Evolutionary conservation across 2,329 filamentous ascomycete species (phyloP), one percentile per base, ranked within the genome.

Genomic region (Ascochyta viciae-villosae): DNA sequence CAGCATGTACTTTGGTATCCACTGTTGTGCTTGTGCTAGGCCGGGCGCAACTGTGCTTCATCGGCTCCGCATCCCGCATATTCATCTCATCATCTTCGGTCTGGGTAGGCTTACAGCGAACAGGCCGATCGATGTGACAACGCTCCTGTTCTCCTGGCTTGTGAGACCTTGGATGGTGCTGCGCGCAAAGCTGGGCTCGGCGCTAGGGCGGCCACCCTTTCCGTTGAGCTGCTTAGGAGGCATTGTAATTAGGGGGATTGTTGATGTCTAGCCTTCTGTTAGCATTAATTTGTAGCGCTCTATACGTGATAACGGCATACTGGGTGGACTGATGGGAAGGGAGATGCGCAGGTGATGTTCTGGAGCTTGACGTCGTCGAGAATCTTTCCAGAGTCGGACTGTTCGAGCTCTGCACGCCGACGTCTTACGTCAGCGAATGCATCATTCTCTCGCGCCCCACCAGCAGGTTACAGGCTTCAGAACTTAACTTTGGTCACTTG

Each of bases 121-220:
- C 58, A 83, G 68, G 19, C 77, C 77, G 44, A 83, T 71, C 8
- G 78, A 75, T 31, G 77, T 79, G 15, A 84, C 76, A 23, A 83
- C 75, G 49, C 71, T 77, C 60, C 80, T 72, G 69, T 84, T 84
- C 61, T 83, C 81, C 39, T 75, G 67, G 61, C 72, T 77, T 45
- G 78, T 80, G 44, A 83, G 62, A 35, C 72, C 74, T 53, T 75
- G 69, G 58, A 79, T 68, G 43, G 76, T 68, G 55, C 66, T 74
- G 60, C 68, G 67, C 41, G 75, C 76, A 60, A 78, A 80, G 69
- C 73, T 76, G 31, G 73, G 72, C 62, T 77, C 70, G 43, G 63
- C 58, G 58, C 68, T 67, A 39, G 62, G 49, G 59, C 71, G 71
- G 40, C 58, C 52, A 48, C 66, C 64, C 57, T 66, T 67, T 60